Evolutionary conservation across 305 asterid species (phyloP).

Genomic region (Fraxinus baroniana): DNA sequence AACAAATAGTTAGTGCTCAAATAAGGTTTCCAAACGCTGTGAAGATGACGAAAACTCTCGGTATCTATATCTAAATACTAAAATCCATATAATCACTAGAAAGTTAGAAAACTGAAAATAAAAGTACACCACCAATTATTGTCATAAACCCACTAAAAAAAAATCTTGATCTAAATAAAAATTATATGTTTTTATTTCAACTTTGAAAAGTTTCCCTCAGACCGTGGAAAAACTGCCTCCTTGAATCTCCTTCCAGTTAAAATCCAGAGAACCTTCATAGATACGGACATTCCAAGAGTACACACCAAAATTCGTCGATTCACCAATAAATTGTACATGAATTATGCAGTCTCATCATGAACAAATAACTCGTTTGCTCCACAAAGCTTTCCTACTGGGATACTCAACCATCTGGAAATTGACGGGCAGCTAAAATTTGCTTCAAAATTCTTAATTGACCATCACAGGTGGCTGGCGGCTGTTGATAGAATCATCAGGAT

Average conservation of each 20-base stretch:
- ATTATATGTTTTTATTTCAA: conserved; percentile 11
- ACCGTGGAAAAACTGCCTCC: conserved; percentile 18
- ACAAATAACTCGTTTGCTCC: conserved; percentile 14
- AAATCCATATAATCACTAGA: not conserved
- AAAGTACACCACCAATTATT: conserved; percentile 22
- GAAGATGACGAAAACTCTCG: not conserved
- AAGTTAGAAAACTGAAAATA: not conserved
- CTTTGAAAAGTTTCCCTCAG: conserved; percentile 4
- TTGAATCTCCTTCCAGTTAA: conserved; percentile 11
- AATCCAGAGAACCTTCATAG: conserved; percentile 11
- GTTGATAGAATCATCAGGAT: conserved; percentile 17
- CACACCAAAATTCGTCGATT: not conserved
- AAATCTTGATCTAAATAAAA: conserved; percentile 12
- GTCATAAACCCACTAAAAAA: conserved; percentile 15
- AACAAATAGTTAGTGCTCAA: not conserved
- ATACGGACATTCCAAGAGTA: not conserved
- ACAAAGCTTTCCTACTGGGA: conserved; percentile 1
- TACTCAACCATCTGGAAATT: conserved; percentile 13
- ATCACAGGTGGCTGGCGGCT: conserved; percentile 19
- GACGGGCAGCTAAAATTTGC: conserved; percentile 18
- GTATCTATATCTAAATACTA: not conserved
- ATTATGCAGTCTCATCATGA: conserved; percentile 5
- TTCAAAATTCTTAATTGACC: conserved; percentile 15
- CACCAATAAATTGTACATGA: not conserved
- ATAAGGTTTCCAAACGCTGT: not conserved